phyloP scores from a whole-genome alignment of 768 basidiomycete genomes.

The Sistotremastrum niveocremeum region DNA sequence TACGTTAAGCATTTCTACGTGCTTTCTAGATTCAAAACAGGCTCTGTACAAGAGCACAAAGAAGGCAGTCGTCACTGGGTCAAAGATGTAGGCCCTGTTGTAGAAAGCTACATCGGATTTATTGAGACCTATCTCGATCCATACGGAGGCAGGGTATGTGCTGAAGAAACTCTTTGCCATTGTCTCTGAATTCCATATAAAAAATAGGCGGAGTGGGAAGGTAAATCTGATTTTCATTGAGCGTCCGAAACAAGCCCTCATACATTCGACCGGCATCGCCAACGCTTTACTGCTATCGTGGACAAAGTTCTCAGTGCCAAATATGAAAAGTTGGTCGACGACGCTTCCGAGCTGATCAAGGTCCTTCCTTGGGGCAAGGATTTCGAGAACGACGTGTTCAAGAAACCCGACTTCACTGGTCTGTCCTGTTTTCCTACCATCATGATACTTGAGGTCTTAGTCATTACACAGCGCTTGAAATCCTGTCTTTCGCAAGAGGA shows the following conservation, averaged over 20 bases:
- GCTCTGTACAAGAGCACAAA: conserved; percentile 70
- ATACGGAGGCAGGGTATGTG: conserved; percentile 50
- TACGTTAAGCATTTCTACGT: background rate
- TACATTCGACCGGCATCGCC: background rate
- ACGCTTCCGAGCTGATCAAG: conserved; percentile 70
- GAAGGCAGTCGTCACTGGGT: conserved; percentile 73
- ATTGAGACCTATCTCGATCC: conserved; percentile 83
- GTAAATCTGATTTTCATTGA: conserved; percentile 19
- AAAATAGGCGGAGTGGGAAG: conserved; percentile 72
- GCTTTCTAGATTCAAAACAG: conserved; percentile 51
- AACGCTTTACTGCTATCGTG: conserved; percentile 80
- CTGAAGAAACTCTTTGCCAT: no score
- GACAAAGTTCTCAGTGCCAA: conserved; percentile 74
- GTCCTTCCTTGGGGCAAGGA: conserved; percentile 65
- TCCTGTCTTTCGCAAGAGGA: conserved; percentile 72
- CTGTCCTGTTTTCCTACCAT: conserved; percentile 3
- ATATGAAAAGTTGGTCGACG: conserved; percentile 62
- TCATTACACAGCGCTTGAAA: conserved; percentile 51
- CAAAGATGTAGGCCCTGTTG: conserved; percentile 73
- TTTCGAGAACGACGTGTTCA: conserved; percentile 44
- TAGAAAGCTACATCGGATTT: conserved; percentile 81
- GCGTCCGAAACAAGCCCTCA: background rate
- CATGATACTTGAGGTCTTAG: background rate
- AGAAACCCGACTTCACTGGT: conserved; percentile 61
- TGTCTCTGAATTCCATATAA: no score